Evolutionary conservation across 352 stramenopile genomes (phyloP).

Genomic region (Pythium sp.): DNA sequence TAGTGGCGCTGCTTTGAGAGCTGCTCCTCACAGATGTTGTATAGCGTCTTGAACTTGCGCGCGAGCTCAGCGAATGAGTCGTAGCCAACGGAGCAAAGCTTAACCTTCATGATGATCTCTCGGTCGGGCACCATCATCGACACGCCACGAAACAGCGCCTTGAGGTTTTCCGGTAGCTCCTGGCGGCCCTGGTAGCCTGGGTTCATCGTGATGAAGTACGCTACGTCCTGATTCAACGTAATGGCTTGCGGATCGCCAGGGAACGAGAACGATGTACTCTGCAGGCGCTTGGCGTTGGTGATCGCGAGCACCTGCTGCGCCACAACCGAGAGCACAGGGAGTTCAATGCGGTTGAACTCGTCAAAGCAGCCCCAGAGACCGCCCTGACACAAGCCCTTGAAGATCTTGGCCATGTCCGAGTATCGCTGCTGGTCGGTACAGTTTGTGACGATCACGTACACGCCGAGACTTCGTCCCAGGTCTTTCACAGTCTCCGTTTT

Average conservation of each 20-base stretch:
- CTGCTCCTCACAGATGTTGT: constrained; percentile 94
- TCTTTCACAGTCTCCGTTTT: constrained; percentile 93
- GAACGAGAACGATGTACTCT: constrained; percentile 56
- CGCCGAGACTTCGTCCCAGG: constrained; percentile 85
- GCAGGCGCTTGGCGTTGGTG: constrained; percentile 64
- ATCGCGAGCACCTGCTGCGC: constrained; percentile 91
- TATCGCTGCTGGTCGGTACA: constrained; percentile 90
- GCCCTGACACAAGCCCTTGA: constrained; percentile 90
- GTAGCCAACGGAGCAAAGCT: constrained; percentile 93
- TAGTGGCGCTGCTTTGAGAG: constrained; percentile 93
- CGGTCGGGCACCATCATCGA: constrained; percentile 97
- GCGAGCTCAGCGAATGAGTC: constrained; percentile 91
- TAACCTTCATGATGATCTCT: constrained; percentile 94
- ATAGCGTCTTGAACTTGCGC: constrained; percentile 95
- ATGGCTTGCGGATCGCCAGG: constrained; percentile 63
- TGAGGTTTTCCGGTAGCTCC: constrained; percentile 91
- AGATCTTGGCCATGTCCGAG: constrained; percentile 93
- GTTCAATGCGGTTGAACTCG: constrained; percentile 92
- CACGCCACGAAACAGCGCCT: constrained; percentile 92
- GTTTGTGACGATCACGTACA: constrained; percentile 93
- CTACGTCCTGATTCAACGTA: constrained; percentile 50
- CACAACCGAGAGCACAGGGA: constrained; percentile 91
- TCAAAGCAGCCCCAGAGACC: constrained; percentile 92
- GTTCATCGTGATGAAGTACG: constrained; percentile 95
- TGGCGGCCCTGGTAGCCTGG: constrained; percentile 90